Evolutionary conservation across 148 eudicot species (phyloP).

Genomic region (Camellia lanceoleosa): DNA sequence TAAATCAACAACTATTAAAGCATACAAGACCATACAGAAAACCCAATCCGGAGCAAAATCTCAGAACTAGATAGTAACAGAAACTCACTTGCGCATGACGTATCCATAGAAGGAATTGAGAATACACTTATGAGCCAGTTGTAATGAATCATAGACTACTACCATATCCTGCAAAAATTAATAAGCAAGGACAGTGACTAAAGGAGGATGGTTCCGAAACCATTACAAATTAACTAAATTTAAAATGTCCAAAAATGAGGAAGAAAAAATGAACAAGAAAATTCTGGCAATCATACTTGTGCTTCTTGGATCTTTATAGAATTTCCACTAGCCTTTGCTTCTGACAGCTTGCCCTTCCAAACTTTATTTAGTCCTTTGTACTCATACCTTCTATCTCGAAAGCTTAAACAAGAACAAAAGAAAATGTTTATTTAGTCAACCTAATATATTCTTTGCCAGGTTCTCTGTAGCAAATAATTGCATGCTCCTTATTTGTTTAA

Average conservation of each 20-base stretch:
- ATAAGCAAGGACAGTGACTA: not conserved
- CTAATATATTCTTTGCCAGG: not conserved
- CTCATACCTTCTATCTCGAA: constrained; percentile 98
- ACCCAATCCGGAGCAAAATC: constrained; percentile 7
- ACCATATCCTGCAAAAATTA: constrained; percentile 82
- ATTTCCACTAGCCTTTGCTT: constrained; percentile 93
- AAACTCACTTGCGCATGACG: constrained; percentile 96
- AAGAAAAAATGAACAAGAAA: not conserved
- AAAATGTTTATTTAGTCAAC: not conserved
- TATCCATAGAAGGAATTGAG: constrained; percentile 98
- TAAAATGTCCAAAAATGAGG: not conserved
- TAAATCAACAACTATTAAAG: not conserved
- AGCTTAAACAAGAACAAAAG: constrained; percentile 44
- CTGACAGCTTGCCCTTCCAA: constrained; percentile 93
- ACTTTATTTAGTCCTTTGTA: constrained; percentile 97
- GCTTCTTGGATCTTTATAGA: constrained; percentile 97
- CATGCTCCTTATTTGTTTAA: not conserved
- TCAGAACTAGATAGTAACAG: not conserved
- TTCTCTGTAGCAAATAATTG: constrained; percentile 3
- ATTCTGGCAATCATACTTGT: constrained; percentile 49
- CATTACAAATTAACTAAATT: not conserved
- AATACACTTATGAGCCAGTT: constrained; percentile 98
- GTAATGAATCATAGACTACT: constrained; percentile 96
- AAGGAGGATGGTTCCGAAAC: not conserved
- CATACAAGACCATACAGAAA: not conserved